phyloP scores from a whole-genome alignment of 1,284 basidiomycete genomes.

The Paramarasmius palmivorus region DNA sequence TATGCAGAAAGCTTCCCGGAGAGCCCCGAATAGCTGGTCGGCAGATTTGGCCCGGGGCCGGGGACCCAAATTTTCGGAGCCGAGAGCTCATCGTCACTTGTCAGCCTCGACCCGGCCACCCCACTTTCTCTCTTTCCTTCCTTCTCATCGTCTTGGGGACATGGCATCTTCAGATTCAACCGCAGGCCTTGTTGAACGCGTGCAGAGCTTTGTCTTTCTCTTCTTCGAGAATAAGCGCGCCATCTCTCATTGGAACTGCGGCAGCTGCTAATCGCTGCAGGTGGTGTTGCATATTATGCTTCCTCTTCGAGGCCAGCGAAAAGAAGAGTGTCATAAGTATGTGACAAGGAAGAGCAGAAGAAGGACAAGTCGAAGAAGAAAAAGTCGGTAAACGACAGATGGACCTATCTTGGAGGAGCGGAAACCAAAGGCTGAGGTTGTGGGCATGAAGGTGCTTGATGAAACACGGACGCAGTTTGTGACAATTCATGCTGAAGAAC shows the following conservation, averaged over 20 bases:
- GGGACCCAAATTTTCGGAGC: neutral
- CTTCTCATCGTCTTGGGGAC: neutral
- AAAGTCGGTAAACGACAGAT: slow-evolving; percentile 43
- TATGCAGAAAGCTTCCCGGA: too few species aligned
- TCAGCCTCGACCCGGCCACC: neutral
- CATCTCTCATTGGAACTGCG: slow-evolving; percentile 65
- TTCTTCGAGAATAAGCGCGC: slow-evolving; percentile 75
- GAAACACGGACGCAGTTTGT: slow-evolving; percentile 36
- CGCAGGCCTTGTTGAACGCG: slow-evolving; percentile 50
- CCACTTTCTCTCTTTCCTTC: neutral
- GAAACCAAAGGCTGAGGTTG: slow-evolving; percentile 26
- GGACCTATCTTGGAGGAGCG: slow-evolving; percentile 78
- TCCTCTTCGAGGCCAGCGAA: slow-evolving; percentile 45
- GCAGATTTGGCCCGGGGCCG: neutral
- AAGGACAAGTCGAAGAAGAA: slow-evolving; percentile 65
- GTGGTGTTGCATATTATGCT: slow-evolving; percentile 78
- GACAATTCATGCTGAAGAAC: slow-evolving; percentile 24
- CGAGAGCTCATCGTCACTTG: neutral
- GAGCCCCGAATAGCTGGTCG: neutral
- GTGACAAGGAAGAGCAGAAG: slow-evolving; percentile 54
- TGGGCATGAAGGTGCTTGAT: slow-evolving; percentile 50
- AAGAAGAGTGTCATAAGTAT: slow-evolving; percentile 45
- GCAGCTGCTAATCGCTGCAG: slow-evolving; percentile 74
- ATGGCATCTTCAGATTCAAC: slow-evolving; percentile 14
- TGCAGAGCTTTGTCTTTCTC: slow-evolving; percentile 71